A percentile compares a stretch with the other conserved stretches of the same genome.
Evolutionary conservation across 192 early-diverging fungal species (phyloP).

Genomic region (Coemansia sp.): DNA sequence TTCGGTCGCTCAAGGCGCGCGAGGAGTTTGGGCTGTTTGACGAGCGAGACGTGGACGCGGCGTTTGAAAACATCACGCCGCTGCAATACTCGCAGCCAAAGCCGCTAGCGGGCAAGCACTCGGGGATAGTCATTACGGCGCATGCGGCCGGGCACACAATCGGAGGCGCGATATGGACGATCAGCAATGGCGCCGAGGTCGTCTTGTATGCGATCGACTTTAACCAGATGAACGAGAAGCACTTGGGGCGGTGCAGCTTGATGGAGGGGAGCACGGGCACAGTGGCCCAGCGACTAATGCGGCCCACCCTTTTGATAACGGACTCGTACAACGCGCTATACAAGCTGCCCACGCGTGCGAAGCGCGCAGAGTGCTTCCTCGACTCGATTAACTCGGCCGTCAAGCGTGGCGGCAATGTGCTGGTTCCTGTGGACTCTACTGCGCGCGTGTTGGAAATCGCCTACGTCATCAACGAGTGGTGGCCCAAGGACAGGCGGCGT

Average conservation of each 20-base stretch:
- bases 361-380: conserved; percentile 77
- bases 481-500: conserved; percentile 60
- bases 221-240: conserved; percentile 92
- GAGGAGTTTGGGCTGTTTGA: conserved; percentile 79
- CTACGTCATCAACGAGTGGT: conserved; percentile 87
- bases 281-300: conserved; percentile 66
- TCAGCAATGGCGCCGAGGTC: conserved; percentile 91
- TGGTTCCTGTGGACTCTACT: conserved; percentile 89
- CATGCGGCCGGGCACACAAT: conserved; percentile 93
- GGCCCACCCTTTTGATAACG: conserved; percentile 94
- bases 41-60: conserved; percentile 78
- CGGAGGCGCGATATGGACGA: conserved; percentile 97
- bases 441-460: conserved; percentile 91
- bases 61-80: conserved; percentile 80
- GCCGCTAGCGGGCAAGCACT: conserved; percentile 65
- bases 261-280: conserved; percentile 60
- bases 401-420: conserved; percentile 71
- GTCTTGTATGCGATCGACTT: conserved; percentile 97
- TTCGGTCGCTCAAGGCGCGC: conserved; percentile 67
- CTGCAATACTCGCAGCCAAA: conserved; percentile 90
- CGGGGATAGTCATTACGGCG: conserved; percentile 88
- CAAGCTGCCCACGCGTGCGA: conserved; percentile 67
- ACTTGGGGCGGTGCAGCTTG: conserved; percentile 40
- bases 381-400: conserved; percentile 61
- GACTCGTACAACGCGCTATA: conserved; percentile 80